Base-by-base conservation (phyloP, 768 basidiomycete species). In the Butyriboletus loyo region DNA sequence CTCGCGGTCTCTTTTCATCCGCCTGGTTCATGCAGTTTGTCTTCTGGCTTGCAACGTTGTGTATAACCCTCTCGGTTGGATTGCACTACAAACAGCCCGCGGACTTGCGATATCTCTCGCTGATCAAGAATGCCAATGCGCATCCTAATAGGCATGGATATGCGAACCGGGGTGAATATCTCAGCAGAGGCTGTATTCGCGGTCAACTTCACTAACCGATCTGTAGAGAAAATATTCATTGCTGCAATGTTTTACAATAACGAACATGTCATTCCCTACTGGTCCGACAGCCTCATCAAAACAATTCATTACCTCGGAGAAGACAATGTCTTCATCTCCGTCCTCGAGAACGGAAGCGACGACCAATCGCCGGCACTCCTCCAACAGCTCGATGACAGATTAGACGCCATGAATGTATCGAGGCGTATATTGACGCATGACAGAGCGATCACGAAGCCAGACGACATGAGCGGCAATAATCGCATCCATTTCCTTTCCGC, bases 311-410 rank as follows among this genome's bases (percentile, higher is more conserved):
- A 71, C 45, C 66, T 78, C 40, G 77, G 77, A n/a, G 41, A 62
- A 6, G 71, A 72, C 50, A 76, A 77, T 34, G 72, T 75, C 35
- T 77, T 70, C 47, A 68, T 73, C n/a, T 76, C 73, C 31, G 59
- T 76, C 43, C 61, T 76, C 48, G 76, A 77, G 60, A 74, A 72
- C 30, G 62, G 71, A 46, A 73, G 63, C 13, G 0, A 17, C 1
- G 62, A 65, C 19, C 25, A 1, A 21, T 59, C 63, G 3, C 37
- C 60, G 0, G 42, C 11, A 1, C 40, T 64, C 1, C 57, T 64
- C 15, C 45, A 24, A 31, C 42, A 50, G 31, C 46, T 64, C 31
- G 48, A 54, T 3, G 46, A 44, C 1, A 51, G 37, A 30, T 27
- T 66, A 31, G 43, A 22, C 2, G 41, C 41, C 24, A 58, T 63